A percentile compares a stretch with the other conserved stretches of the same genome.
These are phyloP conservation scores for Pogostemon cablin DNA, from an alignment of 257 asterid species.

Conservation along the genomic window DNA sequence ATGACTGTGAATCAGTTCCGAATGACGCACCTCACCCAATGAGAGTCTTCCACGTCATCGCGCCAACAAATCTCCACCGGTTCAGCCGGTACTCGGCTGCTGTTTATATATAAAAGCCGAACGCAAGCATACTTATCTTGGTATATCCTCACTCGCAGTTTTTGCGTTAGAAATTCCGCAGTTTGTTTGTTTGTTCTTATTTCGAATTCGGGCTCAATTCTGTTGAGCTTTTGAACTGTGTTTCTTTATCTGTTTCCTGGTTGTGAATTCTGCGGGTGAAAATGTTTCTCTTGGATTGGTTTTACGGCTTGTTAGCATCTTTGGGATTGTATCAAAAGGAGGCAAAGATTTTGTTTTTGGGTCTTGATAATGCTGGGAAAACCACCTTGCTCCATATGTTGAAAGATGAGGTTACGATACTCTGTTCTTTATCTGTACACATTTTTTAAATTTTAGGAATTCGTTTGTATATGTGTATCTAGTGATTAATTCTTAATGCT, in stretches of 20 bases:
- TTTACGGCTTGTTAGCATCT: conserved; percentile 46
- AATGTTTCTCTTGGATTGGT: conserved; percentile 57
- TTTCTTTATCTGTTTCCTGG: not conserved
- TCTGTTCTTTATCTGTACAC: not conserved
- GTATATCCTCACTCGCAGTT: not conserved
- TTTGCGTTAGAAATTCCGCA: not conserved
- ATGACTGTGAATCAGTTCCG: conserved; percentile 6
- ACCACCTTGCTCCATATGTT: conserved; percentile 59
- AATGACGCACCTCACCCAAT: conserved; percentile 40
- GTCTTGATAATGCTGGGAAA: conserved; percentile 60
- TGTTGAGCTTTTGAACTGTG: conserved; percentile 12
- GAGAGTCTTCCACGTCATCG: conserved; percentile 25
- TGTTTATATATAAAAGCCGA: conserved; percentile 10
- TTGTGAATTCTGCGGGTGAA: not conserved
- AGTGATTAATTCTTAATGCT: not conserved
- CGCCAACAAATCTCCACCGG: conserved; percentile 17
- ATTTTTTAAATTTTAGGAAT: not conserved
- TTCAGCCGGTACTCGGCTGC: conserved; percentile 22
- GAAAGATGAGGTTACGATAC: conserved; percentile 45
- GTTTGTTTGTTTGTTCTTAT: not conserved
- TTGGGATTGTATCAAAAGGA: conserved; percentile 50
- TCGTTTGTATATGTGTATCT: not conserved
- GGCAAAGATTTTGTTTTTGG: conserved; percentile 57
- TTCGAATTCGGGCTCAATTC: conserved; percentile 2
- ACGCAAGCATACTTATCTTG: not conserved